These are phyloP conservation scores for Adansonia rubrostipa DNA, from an alignment of 441 rosid genomes.

Conservation along the genomic window DNA sequence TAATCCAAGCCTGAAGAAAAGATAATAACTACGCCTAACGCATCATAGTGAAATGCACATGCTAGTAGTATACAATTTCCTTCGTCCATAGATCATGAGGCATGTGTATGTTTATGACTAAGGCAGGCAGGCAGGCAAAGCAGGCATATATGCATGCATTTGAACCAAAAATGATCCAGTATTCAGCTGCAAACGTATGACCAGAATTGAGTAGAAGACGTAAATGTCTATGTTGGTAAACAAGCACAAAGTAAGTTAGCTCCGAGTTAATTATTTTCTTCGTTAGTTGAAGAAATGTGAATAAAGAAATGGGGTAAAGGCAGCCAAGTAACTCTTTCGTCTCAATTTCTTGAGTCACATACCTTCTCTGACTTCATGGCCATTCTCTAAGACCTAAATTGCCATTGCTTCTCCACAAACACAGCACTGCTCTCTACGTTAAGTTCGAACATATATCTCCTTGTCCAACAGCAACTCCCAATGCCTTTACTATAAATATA, in stretches of 20 bases:
- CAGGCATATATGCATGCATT: no score
- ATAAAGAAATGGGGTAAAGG: background rate
- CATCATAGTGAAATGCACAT: no score
- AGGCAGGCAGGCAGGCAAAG: no score
- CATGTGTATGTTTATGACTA: no score
- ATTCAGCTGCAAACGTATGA: background rate
- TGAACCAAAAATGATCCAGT: no score
- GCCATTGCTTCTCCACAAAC: constrained; percentile 26
- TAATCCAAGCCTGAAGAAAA: no score
- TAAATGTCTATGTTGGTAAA: background rate
- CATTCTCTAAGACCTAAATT: background rate
- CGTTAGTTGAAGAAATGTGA: background rate
- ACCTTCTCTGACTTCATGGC: background rate
- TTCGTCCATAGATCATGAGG: no score
- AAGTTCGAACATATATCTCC: background rate
- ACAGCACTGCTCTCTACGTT: background rate
- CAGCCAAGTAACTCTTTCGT: background rate
- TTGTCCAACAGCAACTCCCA: no score
- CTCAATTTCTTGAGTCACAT: background rate
- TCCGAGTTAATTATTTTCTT: background rate
- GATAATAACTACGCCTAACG: no score
- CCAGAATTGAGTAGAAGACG: background rate
- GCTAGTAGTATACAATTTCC: no score
- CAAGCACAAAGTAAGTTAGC: background rate
- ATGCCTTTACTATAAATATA: no score